Evolutionary conservation across 805 yeast species (phyloP).

Genomic region (Saturnispora quitensis): DNA sequence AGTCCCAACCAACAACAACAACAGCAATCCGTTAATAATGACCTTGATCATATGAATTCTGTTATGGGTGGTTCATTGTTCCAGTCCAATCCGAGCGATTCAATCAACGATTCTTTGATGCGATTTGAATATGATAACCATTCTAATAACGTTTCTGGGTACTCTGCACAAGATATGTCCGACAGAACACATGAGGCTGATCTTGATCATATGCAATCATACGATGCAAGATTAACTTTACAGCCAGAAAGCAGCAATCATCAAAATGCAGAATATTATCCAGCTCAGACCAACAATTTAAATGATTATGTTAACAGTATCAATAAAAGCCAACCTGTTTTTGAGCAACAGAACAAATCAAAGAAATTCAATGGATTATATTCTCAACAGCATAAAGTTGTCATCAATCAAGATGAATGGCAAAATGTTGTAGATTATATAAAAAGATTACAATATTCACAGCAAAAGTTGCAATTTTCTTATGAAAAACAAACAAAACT

Average conservation of each 20-base stretch:
- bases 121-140: conserved; percentile 5
- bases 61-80: neutral
- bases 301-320: neutral
- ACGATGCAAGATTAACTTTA: neutral
- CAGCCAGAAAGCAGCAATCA: neutral
- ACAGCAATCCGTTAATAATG: neutral
- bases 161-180: neutral
- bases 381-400: neutral
- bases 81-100: neutral
- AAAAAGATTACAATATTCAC: conserved; percentile 7
- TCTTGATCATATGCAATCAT: neutral
- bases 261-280: neutral
- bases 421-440: neutral
- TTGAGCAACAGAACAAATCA: neutral
- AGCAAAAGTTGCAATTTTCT: conserved; percentile 6
- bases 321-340: neutral
- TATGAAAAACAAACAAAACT: conserved; percentile 18
- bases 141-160: neutral
- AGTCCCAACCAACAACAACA: conserved; percentile 6
- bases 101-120: conserved; percentile 1
- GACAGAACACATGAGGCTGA: neutral
- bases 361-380: neutral
- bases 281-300: neutral
- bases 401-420: conserved; percentile 4
- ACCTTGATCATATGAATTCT: conserved; percentile 4